Evolutionary conservation across 2,329 filamentous ascomycete species (phyloP), one percentile per base, ranked within the genome.

Genomic region (Westerdykella ornata): DNA sequence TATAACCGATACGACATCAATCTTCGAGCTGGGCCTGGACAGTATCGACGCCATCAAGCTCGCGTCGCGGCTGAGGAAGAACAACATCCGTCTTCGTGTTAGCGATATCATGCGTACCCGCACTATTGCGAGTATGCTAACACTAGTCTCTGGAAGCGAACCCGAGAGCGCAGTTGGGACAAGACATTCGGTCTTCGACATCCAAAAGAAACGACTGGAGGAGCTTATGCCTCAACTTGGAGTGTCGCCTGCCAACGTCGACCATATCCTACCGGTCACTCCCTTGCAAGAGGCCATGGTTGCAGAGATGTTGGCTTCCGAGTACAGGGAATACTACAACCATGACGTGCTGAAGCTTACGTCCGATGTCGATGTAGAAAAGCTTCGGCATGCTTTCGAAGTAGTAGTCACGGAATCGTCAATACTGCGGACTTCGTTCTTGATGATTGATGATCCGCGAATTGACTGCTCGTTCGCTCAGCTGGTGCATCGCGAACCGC

Each of bases 11-110:
- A 65, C 71, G 5, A 79, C 78, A 0, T 83, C 83, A 0, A 78
- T 96, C 9, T 81, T 94, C 30, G 81, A 90, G 52, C 74, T 96
- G 22, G 89, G 89, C 0, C 74, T 96, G 5, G 90, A 96, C 68
- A 95, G 89, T 56, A 94, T 96, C 43, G 89, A 96, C 63, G 78
- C 84, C 1, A 90, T 96, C 62, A 94, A 88, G 54, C 69, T 96
- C 0, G 84, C 85, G 0, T 81, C 87, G 0, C 76, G 80, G 39
- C 71, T 95, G 2, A 84, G 77, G 48, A 76, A 74, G 34, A 65
- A 67, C 4, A 76, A 74, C 0, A 68, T 92, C 15, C 59, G 68
- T 1, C 61, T 94, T 9, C 70, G 82, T 0, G 80, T 89, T n/a
- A 85, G 86, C 50, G 72, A 74, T n/a, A 81, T 96, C 16, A 84